Evolutionary conservation across 495 filamentous ascomycete species (phyloP), one percentile per base, ranked within the genome.

Genomic region (Echria macrotheca): DNA sequence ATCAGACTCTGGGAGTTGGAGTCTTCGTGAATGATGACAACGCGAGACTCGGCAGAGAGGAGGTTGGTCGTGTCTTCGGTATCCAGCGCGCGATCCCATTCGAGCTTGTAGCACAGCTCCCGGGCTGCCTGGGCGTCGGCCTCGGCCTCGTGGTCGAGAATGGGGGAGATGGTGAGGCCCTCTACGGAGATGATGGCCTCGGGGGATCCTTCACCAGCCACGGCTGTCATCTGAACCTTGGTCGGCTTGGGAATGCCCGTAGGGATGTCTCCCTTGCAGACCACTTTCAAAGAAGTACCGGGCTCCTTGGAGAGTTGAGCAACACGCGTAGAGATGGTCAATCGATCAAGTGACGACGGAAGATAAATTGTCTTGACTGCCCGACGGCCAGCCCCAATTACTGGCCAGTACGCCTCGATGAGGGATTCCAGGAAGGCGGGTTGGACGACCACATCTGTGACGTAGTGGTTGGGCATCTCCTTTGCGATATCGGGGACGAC

Each of bases 391-490:
- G 60, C 64, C 9, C 61, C 57, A 18, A 68, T 52, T 42, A 75
- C 61, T 1, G 69, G 69, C 72, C 70, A 64, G 59, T 69, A 63
- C 60, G 68, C 55, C 45, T 77, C 75, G 28, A 74, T 68, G 18
- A 75, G 65, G 14, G 71, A 66, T 38, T 81, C 78, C 10, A 81
- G 59, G 14, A 78, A 73, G 0, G 75, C 66, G 4, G 78, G 76
- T 31, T 81, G 78, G 5, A 79, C 59, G 22, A 77, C 53, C 19
- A 60, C 64, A 23, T 69, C 62, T 0, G 66, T 69, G 36, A 80
- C 55, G 33, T 69, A 60, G 28, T 66, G 60, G 32, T 69, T 63
- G 0, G 78, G 77, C 76, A 81, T 80, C 36, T 67, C 66, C 41
- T 70, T 63, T 8, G 70, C 68, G 1, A 79, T 67, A 51, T 81